A percentile compares a stretch with the other conserved stretches of the same genome.
These are phyloP conservation scores for Periconia sp. DNA, from an alignment of 2,329 filamentous ascomycete genomes.

Conservation along the genomic window DNA sequence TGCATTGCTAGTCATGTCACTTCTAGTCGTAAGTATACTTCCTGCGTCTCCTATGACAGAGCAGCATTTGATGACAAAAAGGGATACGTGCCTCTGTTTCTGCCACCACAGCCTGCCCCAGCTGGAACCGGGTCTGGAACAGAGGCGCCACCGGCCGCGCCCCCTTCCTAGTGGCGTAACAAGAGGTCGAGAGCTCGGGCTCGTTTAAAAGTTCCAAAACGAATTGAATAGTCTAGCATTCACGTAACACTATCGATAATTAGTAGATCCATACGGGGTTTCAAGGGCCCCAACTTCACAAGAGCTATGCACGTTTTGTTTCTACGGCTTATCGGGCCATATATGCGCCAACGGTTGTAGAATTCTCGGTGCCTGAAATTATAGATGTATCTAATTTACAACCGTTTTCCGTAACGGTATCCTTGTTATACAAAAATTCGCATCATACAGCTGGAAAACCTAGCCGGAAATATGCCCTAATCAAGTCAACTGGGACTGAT, in stretches of 20 bases:
- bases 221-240: neutral
- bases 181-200: neutral
- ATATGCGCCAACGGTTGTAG: too few relatives aligned
- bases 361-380: neutral
- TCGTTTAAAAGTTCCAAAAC: neutral
- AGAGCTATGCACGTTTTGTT: too few relatives aligned
- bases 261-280: neutral
- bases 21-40: slow-evolving; percentile 46
- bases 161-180: slow-evolving; percentile 36
- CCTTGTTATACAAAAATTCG: neutral
- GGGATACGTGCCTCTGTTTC: slow-evolving; percentile 67
- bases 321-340: too few relatives aligned
- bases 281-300: neutral
- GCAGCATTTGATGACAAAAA: slow-evolving; percentile 16
- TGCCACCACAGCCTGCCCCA: slow-evolving; percentile 54
- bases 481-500: slow-evolving; percentile 8
- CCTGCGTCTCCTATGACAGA: neutral
- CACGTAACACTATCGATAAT: neutral
- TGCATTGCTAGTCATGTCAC: slow-evolving; percentile 43
- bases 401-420: neutral
- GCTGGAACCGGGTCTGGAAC: slow-evolving; percentile 45
- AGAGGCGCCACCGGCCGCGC: slow-evolving; percentile 52
- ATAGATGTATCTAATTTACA: neutral
- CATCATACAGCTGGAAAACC: neutral
- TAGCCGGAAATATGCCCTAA: neutral